Percentiles rank a stretch among this genome's conserved stretches.
phyloP scores from a whole-genome alignment of 768 basidiomycete species.

The Pisolithus tinctorius region DNA sequence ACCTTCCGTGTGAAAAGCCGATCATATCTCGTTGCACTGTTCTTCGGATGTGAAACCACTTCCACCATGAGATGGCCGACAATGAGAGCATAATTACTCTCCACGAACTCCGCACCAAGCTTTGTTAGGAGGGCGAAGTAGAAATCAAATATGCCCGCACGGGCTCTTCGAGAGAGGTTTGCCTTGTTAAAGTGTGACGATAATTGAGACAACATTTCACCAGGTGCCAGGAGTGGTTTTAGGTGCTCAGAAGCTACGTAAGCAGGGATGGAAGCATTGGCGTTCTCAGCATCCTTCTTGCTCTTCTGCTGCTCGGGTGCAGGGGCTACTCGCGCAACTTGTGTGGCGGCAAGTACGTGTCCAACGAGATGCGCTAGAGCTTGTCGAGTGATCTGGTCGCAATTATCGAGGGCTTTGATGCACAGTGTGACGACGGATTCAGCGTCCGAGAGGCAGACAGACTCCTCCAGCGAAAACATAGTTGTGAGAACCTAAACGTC shows the following conservation, averaged over 20 bases:
- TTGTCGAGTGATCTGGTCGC: conserved; percentile 80
- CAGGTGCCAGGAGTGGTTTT: conserved; percentile 63
- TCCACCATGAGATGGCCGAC: conserved; percentile 74
- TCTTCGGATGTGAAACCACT: conserved; percentile 57
- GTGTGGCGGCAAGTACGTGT: conserved; percentile 78
- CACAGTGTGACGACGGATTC: conserved; percentile 66
- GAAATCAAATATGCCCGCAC: conserved; percentile 85
- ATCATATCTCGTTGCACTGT: conserved; percentile 61
- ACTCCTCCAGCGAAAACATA: conserved; percentile 52
- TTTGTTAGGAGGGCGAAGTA: conserved; percentile 71
- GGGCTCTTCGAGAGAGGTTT: conserved; percentile 56
- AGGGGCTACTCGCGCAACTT: conserved; percentile 52
- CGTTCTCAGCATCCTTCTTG: conserved; percentile 58
- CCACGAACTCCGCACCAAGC: conserved; percentile 74
- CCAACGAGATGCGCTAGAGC: conserved; percentile 76
- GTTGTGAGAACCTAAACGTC: conserved; percentile 41
- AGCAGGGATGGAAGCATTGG: conserved; percentile 44
- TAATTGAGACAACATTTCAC: conserved; percentile 79
- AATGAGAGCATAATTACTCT: conserved; percentile 75
- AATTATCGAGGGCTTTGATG: conserved; percentile 67
- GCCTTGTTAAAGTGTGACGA: conserved; percentile 78
- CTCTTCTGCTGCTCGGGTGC: conserved; percentile 47
- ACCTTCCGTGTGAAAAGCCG: conserved; percentile 62
- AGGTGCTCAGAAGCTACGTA: conserved; percentile 44
- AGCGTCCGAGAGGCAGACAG: conserved; percentile 60